Evolutionary conservation across 106 monocot genomes (phyloP).

Genomic region (Dendrobium officinale): DNA sequence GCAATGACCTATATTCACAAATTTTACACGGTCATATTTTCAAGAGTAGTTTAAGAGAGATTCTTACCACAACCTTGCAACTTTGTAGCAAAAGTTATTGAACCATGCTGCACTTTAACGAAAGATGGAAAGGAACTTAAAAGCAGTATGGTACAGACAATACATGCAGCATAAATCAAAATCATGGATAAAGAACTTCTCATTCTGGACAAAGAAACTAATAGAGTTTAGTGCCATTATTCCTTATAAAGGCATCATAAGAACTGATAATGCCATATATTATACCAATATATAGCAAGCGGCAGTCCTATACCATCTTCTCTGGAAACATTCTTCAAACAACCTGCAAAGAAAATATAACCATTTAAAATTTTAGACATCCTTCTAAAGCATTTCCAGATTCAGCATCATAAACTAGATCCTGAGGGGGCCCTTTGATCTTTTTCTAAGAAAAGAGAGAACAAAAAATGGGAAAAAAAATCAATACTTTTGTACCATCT

Average conservation of each 20-base stretch:
- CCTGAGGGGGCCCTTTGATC: neutral
- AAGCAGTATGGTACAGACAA: neutral
- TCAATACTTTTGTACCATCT: neutral
- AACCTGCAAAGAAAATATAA: slow-evolving; percentile 40
- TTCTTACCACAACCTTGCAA: neutral
- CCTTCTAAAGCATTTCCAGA: neutral
- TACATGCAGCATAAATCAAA: neutral
- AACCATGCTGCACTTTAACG: neutral
- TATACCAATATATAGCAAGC: slow-evolving; percentile 99
- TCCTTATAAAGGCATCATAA: neutral
- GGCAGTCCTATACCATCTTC: slow-evolving; percentile 97
- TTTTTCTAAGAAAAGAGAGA: neutral
- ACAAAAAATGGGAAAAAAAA: neutral
- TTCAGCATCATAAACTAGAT: neutral
- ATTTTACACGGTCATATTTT: slow-evolving; percentile 1
- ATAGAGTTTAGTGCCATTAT: neutral
- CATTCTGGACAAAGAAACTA: neutral
- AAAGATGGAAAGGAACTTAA: neutral
- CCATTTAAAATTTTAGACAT: neutral
- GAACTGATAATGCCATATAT: neutral
- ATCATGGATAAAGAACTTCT: neutral
- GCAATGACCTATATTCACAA: slow-evolving; percentile 77
- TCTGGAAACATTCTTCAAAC: slow-evolving; percentile 98
- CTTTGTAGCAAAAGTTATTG: neutral
- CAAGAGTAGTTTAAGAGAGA: neutral